Base-by-base conservation (phyloP, 495 filamentous ascomycete species). In the Polyplosphaeria fusca region DNA sequence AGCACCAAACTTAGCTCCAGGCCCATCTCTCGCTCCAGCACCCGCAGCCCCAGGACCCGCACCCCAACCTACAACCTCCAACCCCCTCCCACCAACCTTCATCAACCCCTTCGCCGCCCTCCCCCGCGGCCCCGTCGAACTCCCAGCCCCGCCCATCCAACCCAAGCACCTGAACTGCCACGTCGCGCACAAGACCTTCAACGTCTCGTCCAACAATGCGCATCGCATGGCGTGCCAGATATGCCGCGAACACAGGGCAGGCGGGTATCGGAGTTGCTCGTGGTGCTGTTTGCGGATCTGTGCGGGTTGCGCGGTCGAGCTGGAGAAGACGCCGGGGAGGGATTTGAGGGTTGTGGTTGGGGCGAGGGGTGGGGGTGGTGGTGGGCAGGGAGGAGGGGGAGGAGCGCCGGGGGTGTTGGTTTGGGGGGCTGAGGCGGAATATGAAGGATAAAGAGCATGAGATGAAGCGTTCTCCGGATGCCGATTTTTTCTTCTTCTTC, bases 221-320 rank as follows among this genome's bases (percentile, higher is more conserved):
- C 37, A 44, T 27, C 52, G 27, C 1, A 41, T 45, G 39, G 39
- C 38, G 16, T 62, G 59, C 47, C 45, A 46, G 52, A 24, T 62
- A 1, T 62, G 59, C 22, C 24, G 25, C 18, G n/a, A 19, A 13
- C 32, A 40, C 16, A 16, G 20, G 7, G n/a, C 20, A 2, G 38
- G 38, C 20, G 9, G 30, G 11, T 18, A 14, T 22, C 47, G 52
- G 52, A 39, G 46, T 24, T 62, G 59, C 24, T 11, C 14, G 22
- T 62, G 46, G 46, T 62, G 59, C 28, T 47, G 41, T 32, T 14
- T 62, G 39, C 5, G 46, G 14, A 23, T 62, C 0, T 62, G 59
- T 42, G 27, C 23, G 19, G 22, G 2, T n/a, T 62, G 59, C 38
- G 23, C 30, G 7, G 20, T 12, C 1, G 52, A 47, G 14, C 23